These are phyloP conservation scores for Neltuma alba DNA, from an alignment of 306 rosid species.

Conservation along the genomic window DNA sequence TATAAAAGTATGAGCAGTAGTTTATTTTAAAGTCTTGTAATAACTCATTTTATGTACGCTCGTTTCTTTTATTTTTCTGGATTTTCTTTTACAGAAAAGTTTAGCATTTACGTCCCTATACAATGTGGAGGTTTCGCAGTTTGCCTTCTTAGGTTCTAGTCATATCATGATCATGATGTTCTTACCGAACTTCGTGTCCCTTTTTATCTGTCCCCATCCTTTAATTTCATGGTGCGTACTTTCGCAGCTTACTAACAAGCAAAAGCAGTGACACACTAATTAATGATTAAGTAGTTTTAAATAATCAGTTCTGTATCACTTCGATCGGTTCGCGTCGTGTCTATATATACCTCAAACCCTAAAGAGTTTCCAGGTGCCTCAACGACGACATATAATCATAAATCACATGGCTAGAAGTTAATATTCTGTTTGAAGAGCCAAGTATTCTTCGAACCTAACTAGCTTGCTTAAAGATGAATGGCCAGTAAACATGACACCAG, in stretches of 20 bases:
- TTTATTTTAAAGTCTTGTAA: too few species aligned
- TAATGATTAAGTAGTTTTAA: constrained; percentile 22
- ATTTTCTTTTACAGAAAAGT: neutral
- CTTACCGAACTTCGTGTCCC: constrained; percentile 49
- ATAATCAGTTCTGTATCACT: constrained; percentile 21
- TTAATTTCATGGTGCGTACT: constrained; percentile 4
- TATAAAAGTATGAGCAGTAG: too few species aligned
- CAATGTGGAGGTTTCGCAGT: constrained; percentile 19
- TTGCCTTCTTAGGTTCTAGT: constrained; percentile 28
- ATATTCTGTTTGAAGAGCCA: neutral
- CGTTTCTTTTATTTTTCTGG: neutral
- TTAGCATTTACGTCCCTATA: constrained; percentile 20
- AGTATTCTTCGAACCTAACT: neutral
- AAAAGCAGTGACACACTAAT: constrained; percentile 30
- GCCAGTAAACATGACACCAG: neutral
- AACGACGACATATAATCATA: neutral
- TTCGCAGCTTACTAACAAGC: constrained; percentile 6
- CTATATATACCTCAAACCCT: constrained; percentile 32
- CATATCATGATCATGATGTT: constrained; percentile 30
- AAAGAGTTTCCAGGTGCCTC: constrained; percentile 16
- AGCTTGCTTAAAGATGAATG: neutral
- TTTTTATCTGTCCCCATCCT: constrained; percentile 38
- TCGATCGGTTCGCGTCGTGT: neutral
- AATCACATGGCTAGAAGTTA: neutral
- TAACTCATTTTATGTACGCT: too few species aligned